Percentiles rank a stretch among this genome's conserved stretches.
These are phyloP conservation scores for Alternaria viburni DNA, from an alignment of 2,329 filamentous ascomycete genomes.

Conservation along the genomic window DNA sequence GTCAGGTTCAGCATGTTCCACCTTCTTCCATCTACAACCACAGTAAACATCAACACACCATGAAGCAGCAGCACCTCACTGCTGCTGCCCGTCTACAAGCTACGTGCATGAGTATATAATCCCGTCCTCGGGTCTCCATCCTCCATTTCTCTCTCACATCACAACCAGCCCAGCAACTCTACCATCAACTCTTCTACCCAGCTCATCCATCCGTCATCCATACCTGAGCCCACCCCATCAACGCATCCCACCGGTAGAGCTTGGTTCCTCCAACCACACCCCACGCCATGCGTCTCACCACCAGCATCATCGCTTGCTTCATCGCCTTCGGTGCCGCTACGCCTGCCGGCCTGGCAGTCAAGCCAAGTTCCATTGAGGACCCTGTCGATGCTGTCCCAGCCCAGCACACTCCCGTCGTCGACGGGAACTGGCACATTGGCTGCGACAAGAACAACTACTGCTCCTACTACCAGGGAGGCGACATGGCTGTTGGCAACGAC, in stretches of 20 bases:
- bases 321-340: slow-evolving; percentile 11
- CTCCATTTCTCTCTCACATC: slow-evolving; percentile 13
- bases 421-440: slow-evolving; percentile 13
- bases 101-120: slow-evolving; percentile 9
- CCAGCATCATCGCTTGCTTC: slow-evolving; percentile 16
- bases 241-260: not conserved
- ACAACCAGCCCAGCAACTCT: slow-evolving; percentile 9
- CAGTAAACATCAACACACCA: not conserved
- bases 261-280: not conserved
- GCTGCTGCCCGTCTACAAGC: not conserved
- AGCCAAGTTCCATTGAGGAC: not conserved
- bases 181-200: slow-evolving; percentile 12
- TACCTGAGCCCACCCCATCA: slow-evolving; percentile 10
- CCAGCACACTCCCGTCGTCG: not conserved
- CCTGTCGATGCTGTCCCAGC: not conserved
- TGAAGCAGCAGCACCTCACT: slow-evolving; percentile 1
- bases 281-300: slow-evolving; percentile 12
- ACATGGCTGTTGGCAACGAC: not conserved
- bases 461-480: slow-evolving; percentile 3
- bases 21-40: not conserved
- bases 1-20: not conserved
- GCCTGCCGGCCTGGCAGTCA: slow-evolving; percentile 1
- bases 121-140: not conserved
- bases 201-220: slow-evolving; percentile 15
- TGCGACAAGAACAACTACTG: slow-evolving; percentile 12